Percentiles rank a stretch among this genome's conserved stretches.
phyloP scores from a whole-genome alignment of 768 basidiomycete species.

The Rickenella mellea region DNA sequence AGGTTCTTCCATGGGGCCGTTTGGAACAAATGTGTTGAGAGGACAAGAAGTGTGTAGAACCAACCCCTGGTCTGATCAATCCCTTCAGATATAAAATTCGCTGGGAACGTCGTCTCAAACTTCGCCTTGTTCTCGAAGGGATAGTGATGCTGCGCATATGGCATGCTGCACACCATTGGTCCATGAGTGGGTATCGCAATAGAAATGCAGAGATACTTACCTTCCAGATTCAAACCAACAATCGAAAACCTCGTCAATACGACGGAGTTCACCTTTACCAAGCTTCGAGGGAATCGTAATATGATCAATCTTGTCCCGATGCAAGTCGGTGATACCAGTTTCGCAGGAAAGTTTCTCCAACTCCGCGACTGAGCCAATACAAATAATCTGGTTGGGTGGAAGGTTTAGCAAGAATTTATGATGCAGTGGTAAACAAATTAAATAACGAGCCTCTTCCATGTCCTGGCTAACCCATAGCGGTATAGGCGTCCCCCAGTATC shows the following conservation, averaged over 20 bases:
- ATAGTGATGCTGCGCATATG: slow-evolving; percentile 94
- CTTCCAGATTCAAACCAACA: slow-evolving; percentile 99
- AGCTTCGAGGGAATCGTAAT: slow-evolving; percentile 90
- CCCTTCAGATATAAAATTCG: slow-evolving; percentile 95
- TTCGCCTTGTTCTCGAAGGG: slow-evolving; percentile 94
- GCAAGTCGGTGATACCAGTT: slow-evolving; percentile 78
- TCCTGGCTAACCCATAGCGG: slow-evolving; percentile 96
- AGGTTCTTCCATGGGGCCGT: slow-evolving; percentile 97
- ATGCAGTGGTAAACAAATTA: background rate
- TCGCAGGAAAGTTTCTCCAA: slow-evolving; percentile 80
- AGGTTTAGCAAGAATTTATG: slow-evolving; percentile 1
- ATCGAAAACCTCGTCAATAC: slow-evolving; percentile 97
- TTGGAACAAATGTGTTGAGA: slow-evolving; percentile 92
- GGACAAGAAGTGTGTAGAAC: slow-evolving; percentile 97
- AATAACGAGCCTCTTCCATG: slow-evolving; percentile 60
- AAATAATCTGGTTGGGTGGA: slow-evolving; percentile 50
- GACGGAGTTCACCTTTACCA: slow-evolving; percentile 78
- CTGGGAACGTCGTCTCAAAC: slow-evolving; percentile 82
- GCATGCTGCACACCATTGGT: slow-evolving; percentile 63
- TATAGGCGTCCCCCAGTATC: slow-evolving; percentile 98
- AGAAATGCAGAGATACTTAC: slow-evolving; percentile 29
- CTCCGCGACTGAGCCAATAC: slow-evolving; percentile 80
- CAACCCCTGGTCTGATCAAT: slow-evolving; percentile 99
- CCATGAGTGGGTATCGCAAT: background rate
- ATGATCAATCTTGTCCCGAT: slow-evolving; percentile 90